Conservation (phyloP, 2,329 filamentous ascomycete species). For the Cercospora citrullina region DNA sequence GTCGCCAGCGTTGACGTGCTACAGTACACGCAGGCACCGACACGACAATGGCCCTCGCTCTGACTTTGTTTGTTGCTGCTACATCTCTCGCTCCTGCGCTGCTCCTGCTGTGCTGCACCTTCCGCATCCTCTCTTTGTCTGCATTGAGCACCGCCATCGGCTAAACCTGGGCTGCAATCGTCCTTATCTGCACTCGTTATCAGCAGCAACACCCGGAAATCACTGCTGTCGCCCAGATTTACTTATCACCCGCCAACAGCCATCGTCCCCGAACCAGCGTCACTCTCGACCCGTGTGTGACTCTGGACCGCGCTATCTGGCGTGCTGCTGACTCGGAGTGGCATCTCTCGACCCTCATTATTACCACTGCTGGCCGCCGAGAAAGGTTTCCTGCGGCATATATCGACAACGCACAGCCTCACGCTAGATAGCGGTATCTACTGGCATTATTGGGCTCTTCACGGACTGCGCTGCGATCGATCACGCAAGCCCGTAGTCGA, state of each 20-base stretch:
- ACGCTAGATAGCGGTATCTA: background rate
- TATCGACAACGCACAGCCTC: background rate
- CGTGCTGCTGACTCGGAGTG: background rate
- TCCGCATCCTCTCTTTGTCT: background rate
- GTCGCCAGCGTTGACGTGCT: background rate
- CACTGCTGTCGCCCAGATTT: background rate
- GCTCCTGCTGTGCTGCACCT: background rate
- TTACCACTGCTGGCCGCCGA: background rate
- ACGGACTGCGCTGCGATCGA: background rate
- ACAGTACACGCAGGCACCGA: background rate
- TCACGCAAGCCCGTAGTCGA: background rate
- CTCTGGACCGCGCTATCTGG: background rate
- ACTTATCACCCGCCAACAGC: background rate
- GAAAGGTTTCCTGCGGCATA: background rate
- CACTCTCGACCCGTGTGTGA: background rate
- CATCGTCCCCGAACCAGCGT: background rate
- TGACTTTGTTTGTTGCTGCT: background rate
- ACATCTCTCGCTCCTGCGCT: background rate
- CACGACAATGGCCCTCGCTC: background rate
- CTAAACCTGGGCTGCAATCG: background rate
- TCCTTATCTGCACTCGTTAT: background rate
- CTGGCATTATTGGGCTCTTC: background rate
- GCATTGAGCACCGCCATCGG: background rate
- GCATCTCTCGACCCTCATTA: background rate
- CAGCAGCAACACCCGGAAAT: background rate